These are phyloP conservation scores for Venturia asperata DNA, from an alignment of 2,329 filamentous ascomycete genomes.

Conservation along the genomic window DNA sequence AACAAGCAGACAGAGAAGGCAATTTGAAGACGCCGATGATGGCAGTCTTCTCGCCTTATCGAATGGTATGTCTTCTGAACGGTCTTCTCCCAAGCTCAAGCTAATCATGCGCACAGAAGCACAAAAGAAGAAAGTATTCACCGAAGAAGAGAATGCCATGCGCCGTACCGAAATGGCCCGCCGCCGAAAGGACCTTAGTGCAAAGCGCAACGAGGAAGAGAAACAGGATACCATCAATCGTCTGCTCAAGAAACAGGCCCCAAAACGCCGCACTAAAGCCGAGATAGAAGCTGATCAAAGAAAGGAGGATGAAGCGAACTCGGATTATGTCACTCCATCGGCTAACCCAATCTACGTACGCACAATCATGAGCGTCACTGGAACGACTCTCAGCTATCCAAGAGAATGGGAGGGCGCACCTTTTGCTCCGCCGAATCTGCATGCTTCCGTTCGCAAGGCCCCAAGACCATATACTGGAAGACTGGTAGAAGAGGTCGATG, in stretches of 20 bases:
- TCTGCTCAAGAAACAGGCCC: slow-evolving; percentile 76
- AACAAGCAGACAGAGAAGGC: slow-evolving; percentile 61
- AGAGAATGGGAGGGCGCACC: slow-evolving; percentile 52
- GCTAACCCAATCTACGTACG: slow-evolving; percentile 58
- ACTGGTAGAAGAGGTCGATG: not conserved
- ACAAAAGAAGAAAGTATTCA: slow-evolving; percentile 66
- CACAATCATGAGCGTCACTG: slow-evolving; percentile 62
- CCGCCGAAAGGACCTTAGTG: slow-evolving; percentile 64
- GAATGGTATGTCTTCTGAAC: slow-evolving; percentile 40
- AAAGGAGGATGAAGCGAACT: slow-evolving; percentile 44
- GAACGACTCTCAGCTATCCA: slow-evolving; percentile 57
- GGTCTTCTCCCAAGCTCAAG: slow-evolving; percentile 18
- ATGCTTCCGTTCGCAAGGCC: not conserved
- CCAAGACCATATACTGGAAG: not conserved
- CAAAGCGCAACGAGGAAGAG: slow-evolving; percentile 72
- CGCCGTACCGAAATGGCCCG: slow-evolving; percentile 67
- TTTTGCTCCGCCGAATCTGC: not conserved
- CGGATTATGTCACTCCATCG: slow-evolving; percentile 41
- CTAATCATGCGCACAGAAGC: slow-evolving; percentile 42
- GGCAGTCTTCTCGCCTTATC: slow-evolving; percentile 45
- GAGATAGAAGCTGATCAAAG: slow-evolving; percentile 29
- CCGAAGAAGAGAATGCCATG: slow-evolving; percentile 66
- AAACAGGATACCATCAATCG: slow-evolving; percentile 87
- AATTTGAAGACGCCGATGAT: slow-evolving; percentile 46
- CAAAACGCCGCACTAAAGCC: slow-evolving; percentile 54